Percentiles rank a stretch among this genome's conserved stretches.
phyloP scores from a whole-genome alignment of 2,329 filamentous ascomycete species.

The Talaromyces piceae region DNA sequence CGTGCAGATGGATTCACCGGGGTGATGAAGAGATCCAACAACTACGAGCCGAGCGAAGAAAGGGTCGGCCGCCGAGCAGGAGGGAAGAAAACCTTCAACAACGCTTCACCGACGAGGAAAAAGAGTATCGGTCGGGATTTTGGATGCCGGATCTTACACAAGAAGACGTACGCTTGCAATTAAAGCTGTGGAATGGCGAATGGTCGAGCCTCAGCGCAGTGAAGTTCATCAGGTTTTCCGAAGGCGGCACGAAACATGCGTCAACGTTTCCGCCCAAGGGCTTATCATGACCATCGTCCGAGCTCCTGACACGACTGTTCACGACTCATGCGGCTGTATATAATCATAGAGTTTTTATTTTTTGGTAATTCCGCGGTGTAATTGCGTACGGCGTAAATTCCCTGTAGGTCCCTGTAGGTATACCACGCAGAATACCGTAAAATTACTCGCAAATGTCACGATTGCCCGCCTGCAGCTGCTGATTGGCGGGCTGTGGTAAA shows the following conservation, averaged over 20 bases:
- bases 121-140: slow-evolving; percentile 78
- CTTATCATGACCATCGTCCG: slow-evolving; percentile 30
- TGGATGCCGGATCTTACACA: slow-evolving; percentile 69
- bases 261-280: slow-evolving; percentile 72
- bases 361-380: no score
- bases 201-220: slow-evolving; percentile 74
- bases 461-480: background rate
- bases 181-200: slow-evolving; percentile 71
- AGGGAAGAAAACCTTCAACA: slow-evolving; percentile 71
- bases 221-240: slow-evolving; percentile 67
- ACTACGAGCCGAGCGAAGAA: slow-evolving; percentile 56
- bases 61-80: slow-evolving; percentile 70
- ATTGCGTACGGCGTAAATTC: no score
- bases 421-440: no score
- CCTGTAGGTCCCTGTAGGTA: no score
- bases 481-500: slow-evolving; percentile 6
- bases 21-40: slow-evolving; percentile 31
- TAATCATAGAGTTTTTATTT: background rate
- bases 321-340: slow-evolving; percentile 10
- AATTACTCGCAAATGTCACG: background rate
- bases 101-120: slow-evolving; percentile 61
- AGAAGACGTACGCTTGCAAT: slow-evolving; percentile 54
- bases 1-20: slow-evolving; percentile 29
- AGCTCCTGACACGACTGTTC: slow-evolving; percentile 4
- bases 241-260: slow-evolving; percentile 56